Base-by-base conservation (phyloP, 2,329 filamentous ascomycete species). In the Fusarium brachygibbosum region DNA sequence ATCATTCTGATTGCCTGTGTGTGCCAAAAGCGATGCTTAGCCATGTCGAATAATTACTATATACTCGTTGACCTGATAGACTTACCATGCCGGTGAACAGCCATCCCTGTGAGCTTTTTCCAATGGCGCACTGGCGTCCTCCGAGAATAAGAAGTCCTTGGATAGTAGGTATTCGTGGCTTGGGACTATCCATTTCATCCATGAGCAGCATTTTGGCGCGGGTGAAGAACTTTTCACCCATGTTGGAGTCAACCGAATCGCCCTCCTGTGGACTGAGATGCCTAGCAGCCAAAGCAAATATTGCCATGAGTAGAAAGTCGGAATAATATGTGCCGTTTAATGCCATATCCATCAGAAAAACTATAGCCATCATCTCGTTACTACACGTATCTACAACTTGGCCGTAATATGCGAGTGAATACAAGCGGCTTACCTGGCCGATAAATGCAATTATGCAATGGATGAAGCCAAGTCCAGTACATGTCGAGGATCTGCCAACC, bases 381-480 rank as follows among this genome's bases (percentile, higher is more conserved):
- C 23, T 25, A 25, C 23, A 25, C 23, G 23, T 25, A 25, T 25
- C 23, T 25, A 25, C 23, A 6, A 6, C 23, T 25, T 25, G 23
- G 6, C 3, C 8, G 10, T 16, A 23, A 6, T 21, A 31, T 48
- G 9, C 16, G 25, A 25, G 4, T 1, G 8, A 21, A 35, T 6
- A 23, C 6, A 12, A 13, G 32, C 6, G 17, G 25, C 46, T 50
- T 13, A 50, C 46, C 32, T 37, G 46, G 46, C 35, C 46, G 46
- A 29, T 50, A 50, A 13, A 50, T 50, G 23, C 46, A 50, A 28
- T 50, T 50, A 21, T 50, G 46, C 3, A 50, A 28, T 37, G 46
- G 46, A 17, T 50, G 46, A 8, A 50, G 46, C 46, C 46, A 50
- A 37, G 46, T 50, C 46, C 46, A 50, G 23, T 50, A 50, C 46